Base-by-base conservation (phyloP, 495 filamentous ascomycete species). In the Penicillium malachiteum region DNA sequence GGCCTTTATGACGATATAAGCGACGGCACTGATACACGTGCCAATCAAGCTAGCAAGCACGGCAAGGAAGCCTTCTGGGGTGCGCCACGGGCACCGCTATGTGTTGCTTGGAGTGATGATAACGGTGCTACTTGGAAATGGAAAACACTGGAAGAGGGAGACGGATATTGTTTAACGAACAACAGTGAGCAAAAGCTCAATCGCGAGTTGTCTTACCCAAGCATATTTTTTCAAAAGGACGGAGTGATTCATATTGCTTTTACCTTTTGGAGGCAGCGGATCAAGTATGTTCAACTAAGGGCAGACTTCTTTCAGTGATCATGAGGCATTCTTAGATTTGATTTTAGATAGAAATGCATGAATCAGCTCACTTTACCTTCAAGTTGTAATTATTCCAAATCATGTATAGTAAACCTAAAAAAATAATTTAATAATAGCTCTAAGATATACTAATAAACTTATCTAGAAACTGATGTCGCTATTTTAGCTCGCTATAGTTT, bases 51-150 rank as follows among this genome's bases (percentile, higher is more conserved):
- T 8, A 58, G 38, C 26, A 58, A 54, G 32, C 57, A 61, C 55
- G 60, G 55, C 21, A 67, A 63, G 40, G 60, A 67, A n/a, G 64
- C 64, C 2, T 67, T 63, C 13, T 66, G 64, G 64, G 64, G 64
- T 48, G 59, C 64, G 6, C 64, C 64, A 11, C 48, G 64, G 30
- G 64, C 64, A 14, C 64, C 64, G 2, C 45, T 66, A 14, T 52
- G 26, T 38, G 52, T 66, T 35, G 64, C 64, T 3, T 66, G 64
- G 59, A 66, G 64, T 52, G 60, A 66, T 41, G 60, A 66, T 54
- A 34, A 56, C 18, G 60, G 57, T 0, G 37, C 32, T 0, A 55
- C 54, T 17, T 66, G 64, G 64, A 45, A 54, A 13, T 50, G 50
- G 46, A 62, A 59, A 26, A 60, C 55, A 0, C 34, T 66, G 13